These are phyloP conservation scores for Trametes cubensis DNA, from an alignment of 768 basidiomycete species.

Conservation along the genomic window DNA sequence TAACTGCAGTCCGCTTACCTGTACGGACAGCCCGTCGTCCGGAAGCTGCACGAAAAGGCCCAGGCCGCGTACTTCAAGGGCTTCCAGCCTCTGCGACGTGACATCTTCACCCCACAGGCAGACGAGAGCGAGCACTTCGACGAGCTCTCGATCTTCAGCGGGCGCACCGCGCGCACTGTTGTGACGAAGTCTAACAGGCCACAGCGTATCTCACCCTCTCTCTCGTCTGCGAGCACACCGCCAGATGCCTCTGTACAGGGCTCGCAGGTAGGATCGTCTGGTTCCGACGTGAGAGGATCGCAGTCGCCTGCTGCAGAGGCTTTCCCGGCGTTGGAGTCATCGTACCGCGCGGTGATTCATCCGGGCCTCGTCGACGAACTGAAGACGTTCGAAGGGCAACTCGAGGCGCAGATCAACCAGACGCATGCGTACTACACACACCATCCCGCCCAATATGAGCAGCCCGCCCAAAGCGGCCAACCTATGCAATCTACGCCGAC, in stretches of 20 bases:
- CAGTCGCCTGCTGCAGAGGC: slow-evolving; percentile 17
- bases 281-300: slow-evolving; percentile 14
- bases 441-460: background rate
- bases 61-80: slow-evolving; percentile 53
- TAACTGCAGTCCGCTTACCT: background rate
- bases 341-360: slow-evolving; percentile 33
- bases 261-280: slow-evolving; percentile 10
- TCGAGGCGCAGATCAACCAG: slow-evolving; percentile 34
- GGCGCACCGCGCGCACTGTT: slow-evolving; percentile 64
- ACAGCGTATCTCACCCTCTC: slow-evolving; percentile 19
- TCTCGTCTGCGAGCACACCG: slow-evolving; percentile 16
- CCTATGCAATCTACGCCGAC: background rate
- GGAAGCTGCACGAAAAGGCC: slow-evolving; percentile 63
- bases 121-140: slow-evolving; percentile 52
- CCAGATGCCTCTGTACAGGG: slow-evolving; percentile 5
- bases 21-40: slow-evolving; percentile 59
- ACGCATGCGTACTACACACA: slow-evolving; percentile 24
- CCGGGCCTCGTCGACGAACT: slow-evolving; percentile 38
- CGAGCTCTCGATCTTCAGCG: slow-evolving; percentile 75
- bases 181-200: slow-evolving; percentile 44
- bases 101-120: slow-evolving; percentile 60
- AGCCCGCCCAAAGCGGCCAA: background rate
- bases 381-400: slow-evolving; percentile 33
- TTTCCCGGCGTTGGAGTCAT: slow-evolving; percentile 25
- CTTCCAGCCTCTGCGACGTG: slow-evolving; percentile 47